Base-by-base conservation (phyloP, 331 rosid species). In the Erythrophleum ivorense region DNA sequence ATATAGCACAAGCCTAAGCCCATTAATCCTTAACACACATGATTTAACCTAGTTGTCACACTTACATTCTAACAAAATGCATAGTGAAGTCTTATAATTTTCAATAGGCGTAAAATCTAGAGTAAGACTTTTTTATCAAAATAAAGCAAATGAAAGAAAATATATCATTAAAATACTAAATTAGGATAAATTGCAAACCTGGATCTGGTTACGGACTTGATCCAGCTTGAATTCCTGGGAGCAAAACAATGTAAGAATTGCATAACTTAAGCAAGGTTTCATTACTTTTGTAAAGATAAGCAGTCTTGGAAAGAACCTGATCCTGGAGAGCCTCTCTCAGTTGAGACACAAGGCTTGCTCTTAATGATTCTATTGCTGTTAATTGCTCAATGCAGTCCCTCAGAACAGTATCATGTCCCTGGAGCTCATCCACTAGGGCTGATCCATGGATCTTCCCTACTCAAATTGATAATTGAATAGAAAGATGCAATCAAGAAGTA, bases 241-340 rank as follows among this genome's bases (percentile, higher is more conserved):
- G 62, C 19, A 82, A 87, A 86, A 78, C 45, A 46, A 78, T 45
- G 69, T 85, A 45, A 89, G 88, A 53, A 79, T 81, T 24, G 58
- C 79, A 73, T 76, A 18, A 31, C 60, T 58, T 14, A 50, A 69
- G 34, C 14, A n/a, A 43, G 55, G 65, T 52, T 15, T 77, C 16
- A 70, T 34, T 53, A 49, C 14, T 48, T 78, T 63, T 62, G 54
- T 40, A 77, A 49, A 75, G 21, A 69, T 29, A 38, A 78, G 71
- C 65, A 18, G 24, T 71, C 46, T 41, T 31, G 54, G 68, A 50
- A 80, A 80, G 49, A 80, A 96, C 99, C 99, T 96, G 98, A 87
- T 96, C 97, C 75, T 86, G 91, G 76, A 96, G 96, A 86, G 97
- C 95, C 85, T 91, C 97, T 76, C 92, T 91, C 89, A 96, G 81